Conservation (phyloP, 371 early-diverging fungal genomes). For the Dichotomocladium elegans region DNA sequence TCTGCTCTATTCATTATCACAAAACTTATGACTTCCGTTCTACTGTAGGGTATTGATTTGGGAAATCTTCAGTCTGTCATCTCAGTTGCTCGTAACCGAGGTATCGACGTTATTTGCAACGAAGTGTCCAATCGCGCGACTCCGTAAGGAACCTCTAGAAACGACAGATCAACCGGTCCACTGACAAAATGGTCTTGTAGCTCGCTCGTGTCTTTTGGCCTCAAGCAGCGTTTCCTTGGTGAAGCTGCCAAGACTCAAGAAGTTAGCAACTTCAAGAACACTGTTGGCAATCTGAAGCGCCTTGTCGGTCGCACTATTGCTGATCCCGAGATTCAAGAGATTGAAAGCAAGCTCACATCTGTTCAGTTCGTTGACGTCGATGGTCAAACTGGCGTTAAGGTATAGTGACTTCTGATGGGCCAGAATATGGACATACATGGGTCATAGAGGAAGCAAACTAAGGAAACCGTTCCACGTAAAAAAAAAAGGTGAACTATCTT, state of each 20-base stretch:
- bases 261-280: constrained; percentile 94
- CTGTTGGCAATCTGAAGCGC: constrained; percentile 93
- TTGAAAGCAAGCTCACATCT: constrained; percentile 81
- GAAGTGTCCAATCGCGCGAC: constrained; percentile 96
- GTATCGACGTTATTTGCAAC: constrained; percentile 96
- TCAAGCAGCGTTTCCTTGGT: constrained; percentile 93
- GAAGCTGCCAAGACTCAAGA: constrained; percentile 95
- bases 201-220: constrained; percentile 90
- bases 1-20: not conserved
- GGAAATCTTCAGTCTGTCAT: constrained; percentile 94
- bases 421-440: constrained; percentile 2
- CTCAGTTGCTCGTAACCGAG: constrained; percentile 96
- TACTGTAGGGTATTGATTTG: constrained; percentile 87
- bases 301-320: constrained; percentile 89
- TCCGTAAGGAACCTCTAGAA: constrained; percentile 63
- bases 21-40: not conserved
- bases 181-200: constrained; percentile 23
- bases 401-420: constrained; percentile 15
- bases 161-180: not conserved
- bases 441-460: constrained; percentile 12
- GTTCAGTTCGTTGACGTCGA: constrained; percentile 76
- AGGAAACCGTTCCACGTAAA: not conserved
- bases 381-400: constrained; percentile 86
- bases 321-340: constrained; percentile 84
- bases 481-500: constrained; percentile 66